Percentiles rank a stretch among this genome's conserved stretches.
These are phyloP conservation scores for Juglanconis oblonga DNA, from an alignment of 2,329 filamentous ascomycete genomes.

Conservation along the genomic window DNA sequence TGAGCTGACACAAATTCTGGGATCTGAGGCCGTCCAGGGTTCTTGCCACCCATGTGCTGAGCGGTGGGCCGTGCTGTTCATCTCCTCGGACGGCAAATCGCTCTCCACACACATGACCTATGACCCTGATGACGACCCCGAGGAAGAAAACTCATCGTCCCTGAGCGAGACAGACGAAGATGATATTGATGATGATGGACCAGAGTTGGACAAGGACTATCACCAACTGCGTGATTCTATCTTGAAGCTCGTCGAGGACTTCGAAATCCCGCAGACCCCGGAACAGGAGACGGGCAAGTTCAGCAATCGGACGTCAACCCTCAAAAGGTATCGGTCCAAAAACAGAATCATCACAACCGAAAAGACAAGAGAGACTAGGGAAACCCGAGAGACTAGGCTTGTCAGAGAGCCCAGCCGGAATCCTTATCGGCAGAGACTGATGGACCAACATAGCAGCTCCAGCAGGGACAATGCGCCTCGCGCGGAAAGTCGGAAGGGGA, in stretches of 20 bases:
- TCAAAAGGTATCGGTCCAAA: conserved; percentile 59
- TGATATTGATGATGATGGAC: conserved; percentile 51
- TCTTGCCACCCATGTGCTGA: conserved; percentile 77
- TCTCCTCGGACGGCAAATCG: conserved; percentile 68
- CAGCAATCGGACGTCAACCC: conserved; percentile 65
- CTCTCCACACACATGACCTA: conserved; percentile 72
- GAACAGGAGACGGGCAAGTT: conserved; percentile 60
- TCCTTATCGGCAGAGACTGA: conserved; percentile 43
- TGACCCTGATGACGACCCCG: conserved; percentile 61
- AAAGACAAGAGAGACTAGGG: conserved; percentile 22
- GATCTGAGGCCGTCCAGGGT: conserved; percentile 62
- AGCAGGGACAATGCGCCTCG: conserved; percentile 17
- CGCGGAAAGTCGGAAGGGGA: conserved; percentile 24
- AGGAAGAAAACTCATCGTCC: conserved; percentile 60
- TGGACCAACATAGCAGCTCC: conserved; percentile 26
- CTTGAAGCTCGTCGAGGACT: conserved; percentile 76
- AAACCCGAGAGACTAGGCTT: background rate
- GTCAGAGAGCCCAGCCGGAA: conserved; percentile 50
- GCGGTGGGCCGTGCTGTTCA: conserved; percentile 78
- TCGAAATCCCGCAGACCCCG: conserved; percentile 69
- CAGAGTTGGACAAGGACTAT: conserved; percentile 74
- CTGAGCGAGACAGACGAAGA: conserved; percentile 59
- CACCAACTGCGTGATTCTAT: conserved; percentile 79
- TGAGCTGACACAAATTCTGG: conserved; percentile 66
- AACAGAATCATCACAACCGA: conserved; percentile 54